Conservation (phyloP, 148 eudicot species). For the Rhododendron henanense region DNA sequence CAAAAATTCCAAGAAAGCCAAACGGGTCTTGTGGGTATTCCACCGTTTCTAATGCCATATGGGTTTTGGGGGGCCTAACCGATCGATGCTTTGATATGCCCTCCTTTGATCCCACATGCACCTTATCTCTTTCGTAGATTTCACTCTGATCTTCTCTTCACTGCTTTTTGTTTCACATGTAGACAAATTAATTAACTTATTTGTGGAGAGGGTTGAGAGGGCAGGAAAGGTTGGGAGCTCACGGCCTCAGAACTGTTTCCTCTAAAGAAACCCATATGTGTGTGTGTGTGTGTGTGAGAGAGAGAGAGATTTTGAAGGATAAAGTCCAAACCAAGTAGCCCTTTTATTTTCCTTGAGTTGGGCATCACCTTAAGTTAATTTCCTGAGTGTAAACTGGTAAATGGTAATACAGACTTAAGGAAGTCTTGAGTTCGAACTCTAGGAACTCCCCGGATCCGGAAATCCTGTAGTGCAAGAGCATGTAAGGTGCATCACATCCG, state of each 20-base stretch:
- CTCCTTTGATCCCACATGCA: not conserved
- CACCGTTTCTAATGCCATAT: constrained; percentile 51
- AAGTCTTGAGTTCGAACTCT: no score
- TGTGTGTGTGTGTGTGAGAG: not conserved
- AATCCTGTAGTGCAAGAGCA: no score
- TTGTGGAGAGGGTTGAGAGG: not conserved
- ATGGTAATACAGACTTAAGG: no score
- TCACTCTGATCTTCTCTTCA: not conserved
- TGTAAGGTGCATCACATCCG: no score
- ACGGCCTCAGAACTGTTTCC: not conserved
- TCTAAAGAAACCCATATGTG: not conserved
- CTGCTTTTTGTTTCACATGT: not conserved
- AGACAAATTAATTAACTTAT: not conserved
- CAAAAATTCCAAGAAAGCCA: constrained; percentile 8
- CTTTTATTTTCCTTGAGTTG: not conserved
- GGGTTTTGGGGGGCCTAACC: not conserved
- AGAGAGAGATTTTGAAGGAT: not conserved
- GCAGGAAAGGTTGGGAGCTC: not conserved
- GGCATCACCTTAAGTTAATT: no score
- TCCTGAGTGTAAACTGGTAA: no score
- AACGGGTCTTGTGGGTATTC: constrained; percentile 43
- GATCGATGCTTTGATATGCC: not conserved
- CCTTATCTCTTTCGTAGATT: not conserved
- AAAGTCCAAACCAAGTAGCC: not conserved
- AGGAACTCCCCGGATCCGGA: no score